phyloP scores from a whole-genome alignment of 768 basidiomycete species.

The Agrocybe pediades region DNA sequence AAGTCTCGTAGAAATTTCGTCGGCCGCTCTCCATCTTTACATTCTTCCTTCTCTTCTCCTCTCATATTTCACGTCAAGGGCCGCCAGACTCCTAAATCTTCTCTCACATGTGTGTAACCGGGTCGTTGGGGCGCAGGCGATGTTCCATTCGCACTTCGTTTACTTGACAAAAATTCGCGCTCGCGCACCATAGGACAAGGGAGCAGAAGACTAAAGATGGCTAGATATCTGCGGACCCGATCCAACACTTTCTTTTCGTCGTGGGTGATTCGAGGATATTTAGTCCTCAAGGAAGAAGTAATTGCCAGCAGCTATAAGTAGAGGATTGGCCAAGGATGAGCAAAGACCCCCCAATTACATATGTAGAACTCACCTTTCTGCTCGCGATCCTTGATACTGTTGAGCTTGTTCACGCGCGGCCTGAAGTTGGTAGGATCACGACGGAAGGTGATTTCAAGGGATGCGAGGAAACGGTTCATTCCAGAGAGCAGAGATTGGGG shows the following conservation, averaged over 20 bases:
- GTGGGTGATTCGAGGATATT: constrained; percentile 1
- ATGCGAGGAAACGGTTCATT: constrained; percentile 97
- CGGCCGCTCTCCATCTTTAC: no score
- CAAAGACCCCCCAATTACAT: background rate
- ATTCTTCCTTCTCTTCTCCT: no score
- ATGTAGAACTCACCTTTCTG: constrained; percentile 64
- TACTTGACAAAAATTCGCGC: no score
- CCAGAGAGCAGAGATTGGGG: constrained; percentile 94
- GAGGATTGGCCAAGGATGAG: background rate
- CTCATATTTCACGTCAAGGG: no score
- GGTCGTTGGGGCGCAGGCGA: no score
- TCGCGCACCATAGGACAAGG: no score
- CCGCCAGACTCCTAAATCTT: no score
- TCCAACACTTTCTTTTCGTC: background rate
- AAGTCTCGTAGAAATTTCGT: no score
- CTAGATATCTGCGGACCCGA: background rate
- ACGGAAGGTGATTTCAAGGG: constrained; percentile 96
- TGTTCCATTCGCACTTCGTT: no score
- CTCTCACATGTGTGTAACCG: no score
- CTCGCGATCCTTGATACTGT: constrained; percentile 87
- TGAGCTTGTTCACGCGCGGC: constrained; percentile 82
- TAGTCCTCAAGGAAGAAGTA: constrained; percentile 94
- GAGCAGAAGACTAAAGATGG: background rate
- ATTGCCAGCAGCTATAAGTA: constrained; percentile 66
- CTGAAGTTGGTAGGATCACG: constrained; percentile 95